These are phyloP conservation scores for Populus nigra DNA, from an alignment of 345 rosid genomes.

Conservation along the genomic window DNA sequence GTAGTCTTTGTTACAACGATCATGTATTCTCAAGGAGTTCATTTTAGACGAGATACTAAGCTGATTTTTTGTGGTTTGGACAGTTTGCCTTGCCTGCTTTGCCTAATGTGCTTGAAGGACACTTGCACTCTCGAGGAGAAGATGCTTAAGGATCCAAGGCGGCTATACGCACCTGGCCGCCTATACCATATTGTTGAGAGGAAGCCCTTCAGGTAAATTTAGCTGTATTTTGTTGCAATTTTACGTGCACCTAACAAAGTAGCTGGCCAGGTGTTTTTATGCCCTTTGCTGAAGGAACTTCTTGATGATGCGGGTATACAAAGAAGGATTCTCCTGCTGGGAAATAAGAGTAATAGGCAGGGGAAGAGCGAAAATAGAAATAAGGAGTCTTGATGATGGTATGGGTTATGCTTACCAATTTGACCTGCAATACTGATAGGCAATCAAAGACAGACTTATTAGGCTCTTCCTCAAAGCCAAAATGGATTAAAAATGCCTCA, in stretches of 20 bases:
- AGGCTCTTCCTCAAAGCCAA: neutral
- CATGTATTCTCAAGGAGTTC: neutral
- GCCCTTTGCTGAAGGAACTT: neutral
- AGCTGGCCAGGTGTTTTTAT: neutral
- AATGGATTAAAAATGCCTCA: neutral
- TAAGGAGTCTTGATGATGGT: neutral
- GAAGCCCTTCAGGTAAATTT: constrained; percentile 65
- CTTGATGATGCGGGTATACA: neutral
- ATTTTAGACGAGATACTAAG: neutral
- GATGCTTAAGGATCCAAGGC: constrained; percentile 76
- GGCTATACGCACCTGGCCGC: constrained; percentile 93
- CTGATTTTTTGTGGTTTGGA: constrained; percentile 23
- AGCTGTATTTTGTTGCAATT: neutral
- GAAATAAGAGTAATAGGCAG: neutral
- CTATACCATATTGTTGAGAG: constrained; percentile 89
- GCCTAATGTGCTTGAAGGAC: constrained; percentile 85
- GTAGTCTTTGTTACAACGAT: neutral
- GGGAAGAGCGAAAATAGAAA: neutral
- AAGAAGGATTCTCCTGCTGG: neutral
- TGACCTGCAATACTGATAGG: neutral
- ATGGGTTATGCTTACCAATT: neutral
- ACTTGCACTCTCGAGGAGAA: constrained; percentile 83
- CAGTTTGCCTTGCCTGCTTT: constrained; percentile 93
- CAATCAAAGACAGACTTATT: neutral
- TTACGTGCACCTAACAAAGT: neutral